phyloP scores from a whole-genome alignment of 805 yeast genomes.

The Wickerhamomyces subpelliculosus region DNA sequence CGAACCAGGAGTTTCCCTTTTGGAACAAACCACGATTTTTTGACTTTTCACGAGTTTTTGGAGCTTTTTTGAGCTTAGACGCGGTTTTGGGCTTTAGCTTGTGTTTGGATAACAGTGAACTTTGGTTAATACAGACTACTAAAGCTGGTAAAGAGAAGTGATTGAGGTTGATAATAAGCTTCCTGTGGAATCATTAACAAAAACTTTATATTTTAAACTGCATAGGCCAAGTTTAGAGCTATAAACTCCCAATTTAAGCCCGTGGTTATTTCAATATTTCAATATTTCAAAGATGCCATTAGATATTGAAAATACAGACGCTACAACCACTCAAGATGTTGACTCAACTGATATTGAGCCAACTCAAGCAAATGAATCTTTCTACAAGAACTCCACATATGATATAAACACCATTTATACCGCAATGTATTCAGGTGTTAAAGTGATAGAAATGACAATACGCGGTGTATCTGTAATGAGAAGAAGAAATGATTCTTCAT shows the following conservation, averaged over 20 bases:
- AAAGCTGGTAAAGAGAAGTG: too few relatives aligned
- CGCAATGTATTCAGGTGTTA: conserved; percentile 73
- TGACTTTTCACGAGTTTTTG: too few relatives aligned
- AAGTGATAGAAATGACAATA: conserved; percentile 71
- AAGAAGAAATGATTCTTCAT: conserved; percentile 69
- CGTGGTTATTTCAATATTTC: not conserved
- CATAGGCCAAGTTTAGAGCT: not conserved
- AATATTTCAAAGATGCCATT: not conserved
- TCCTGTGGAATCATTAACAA: too few relatives aligned
- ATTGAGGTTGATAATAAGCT: too few relatives aligned
- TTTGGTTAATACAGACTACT: too few relatives aligned
- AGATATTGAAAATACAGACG: not conserved
- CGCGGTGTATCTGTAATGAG: conserved; percentile 73
- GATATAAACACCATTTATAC: conserved; percentile 45
- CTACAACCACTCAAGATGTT: conserved; percentile 4
- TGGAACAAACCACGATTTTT: too few relatives aligned
- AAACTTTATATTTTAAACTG: too few relatives aligned
- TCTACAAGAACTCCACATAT: conserved; percentile 1
- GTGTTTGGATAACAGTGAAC: too few relatives aligned
- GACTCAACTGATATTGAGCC: conserved; percentile 10
- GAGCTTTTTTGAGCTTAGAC: too few relatives aligned
- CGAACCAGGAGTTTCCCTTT: too few relatives aligned
- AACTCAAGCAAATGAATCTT: not conserved
- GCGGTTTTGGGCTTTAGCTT: too few relatives aligned
- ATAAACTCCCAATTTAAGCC: too few relatives aligned